A percentile compares a stretch with the other conserved stretches of the same genome.
phyloP scores from a whole-genome alignment of 345 rosid genomes.

The Mallotus nudiflorus region DNA sequence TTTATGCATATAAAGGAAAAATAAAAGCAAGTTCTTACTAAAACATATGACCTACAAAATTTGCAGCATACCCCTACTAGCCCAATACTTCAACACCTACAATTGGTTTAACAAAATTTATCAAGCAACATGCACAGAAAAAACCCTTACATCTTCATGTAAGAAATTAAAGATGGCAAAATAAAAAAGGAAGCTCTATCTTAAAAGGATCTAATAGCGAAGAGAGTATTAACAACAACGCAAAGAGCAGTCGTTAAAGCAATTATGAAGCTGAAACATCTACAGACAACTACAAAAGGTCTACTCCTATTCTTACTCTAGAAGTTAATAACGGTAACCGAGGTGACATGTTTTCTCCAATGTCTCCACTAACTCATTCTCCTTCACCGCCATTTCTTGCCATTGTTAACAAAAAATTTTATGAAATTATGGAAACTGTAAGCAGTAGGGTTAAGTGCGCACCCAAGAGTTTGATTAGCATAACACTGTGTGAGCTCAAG shows the following conservation, averaged over 20 bases:
- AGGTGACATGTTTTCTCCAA: not conserved
- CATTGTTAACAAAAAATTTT: no score
- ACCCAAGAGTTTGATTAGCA: no score
- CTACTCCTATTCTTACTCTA: constrained; percentile 39
- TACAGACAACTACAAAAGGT: constrained; percentile 71
- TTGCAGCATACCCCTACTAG: constrained; percentile 97
- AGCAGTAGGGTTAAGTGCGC: no score
- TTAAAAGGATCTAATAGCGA: constrained; percentile 75
- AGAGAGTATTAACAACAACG: constrained; percentile 75
- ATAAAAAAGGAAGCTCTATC: constrained; percentile 24
- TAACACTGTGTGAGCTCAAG: no score
- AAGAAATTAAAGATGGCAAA: not conserved
- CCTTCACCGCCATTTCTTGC: constrained; percentile 7
- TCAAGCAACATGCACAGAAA: not conserved
- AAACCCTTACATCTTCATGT: not conserved
- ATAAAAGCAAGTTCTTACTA: constrained; percentile 17
- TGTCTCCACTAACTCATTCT: not conserved
- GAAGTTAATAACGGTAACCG: not conserved
- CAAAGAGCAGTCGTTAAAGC: constrained; percentile 72
- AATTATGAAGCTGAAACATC: constrained; percentile 72
- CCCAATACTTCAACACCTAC: constrained; percentile 92
- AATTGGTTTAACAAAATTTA: not conserved
- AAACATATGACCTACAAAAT: constrained; percentile 68
- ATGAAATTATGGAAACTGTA: no score
- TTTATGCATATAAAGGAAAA: constrained; percentile 2